Conservation (phyloP, 2,329 filamentous ascomycete genomes). For the Gliomastix tumulicola region DNA sequence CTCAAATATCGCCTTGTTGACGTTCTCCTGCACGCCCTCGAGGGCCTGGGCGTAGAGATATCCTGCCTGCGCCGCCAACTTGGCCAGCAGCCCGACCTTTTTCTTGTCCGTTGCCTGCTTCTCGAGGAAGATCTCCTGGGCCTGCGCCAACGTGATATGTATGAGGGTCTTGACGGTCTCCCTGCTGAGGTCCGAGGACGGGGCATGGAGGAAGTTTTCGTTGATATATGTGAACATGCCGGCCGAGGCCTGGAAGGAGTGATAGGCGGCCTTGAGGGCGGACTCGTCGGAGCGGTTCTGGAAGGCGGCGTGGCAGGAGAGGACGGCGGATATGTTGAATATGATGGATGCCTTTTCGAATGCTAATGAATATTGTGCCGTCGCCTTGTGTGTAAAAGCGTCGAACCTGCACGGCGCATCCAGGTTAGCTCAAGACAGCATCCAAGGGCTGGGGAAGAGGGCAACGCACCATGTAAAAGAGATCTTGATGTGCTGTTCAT, state of each 20-base stretch:
- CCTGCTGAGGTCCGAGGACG: conserved; percentile 89
- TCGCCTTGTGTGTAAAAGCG: conserved; percentile 98
- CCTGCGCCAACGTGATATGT: conserved; percentile 86
- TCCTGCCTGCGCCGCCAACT: conserved; percentile 84
- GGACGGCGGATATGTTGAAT: conserved; percentile 96
- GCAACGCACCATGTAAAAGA: conserved; percentile 81
- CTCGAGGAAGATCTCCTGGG: conserved; percentile 94
- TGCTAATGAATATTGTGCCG: conserved; percentile 89
- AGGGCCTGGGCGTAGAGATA: conserved; percentile 82
- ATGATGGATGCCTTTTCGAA: conserved; percentile 99
- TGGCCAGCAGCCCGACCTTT: conserved; percentile 85
- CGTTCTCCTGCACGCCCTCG: conserved; percentile 89
- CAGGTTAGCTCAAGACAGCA: not conserved
- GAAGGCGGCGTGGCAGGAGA: conserved; percentile 90
- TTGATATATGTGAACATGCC: conserved; percentile 99
- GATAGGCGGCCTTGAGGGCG: conserved; percentile 92
- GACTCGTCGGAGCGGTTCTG: conserved; percentile 90
- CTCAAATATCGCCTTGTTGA: conserved; percentile 85
- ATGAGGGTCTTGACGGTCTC: conserved; percentile 96
- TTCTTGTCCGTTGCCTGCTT: conserved; percentile 92
- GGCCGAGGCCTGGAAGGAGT: conserved; percentile 95
- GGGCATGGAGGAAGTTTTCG: conserved; percentile 96
- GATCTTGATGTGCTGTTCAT: conserved; percentile 99
- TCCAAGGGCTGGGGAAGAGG: conserved; percentile 1
- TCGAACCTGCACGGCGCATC: conserved; percentile 66